Evolutionary conservation across 306 rosid genomes (phyloP).

Genomic region (Rosa persica): DNA sequence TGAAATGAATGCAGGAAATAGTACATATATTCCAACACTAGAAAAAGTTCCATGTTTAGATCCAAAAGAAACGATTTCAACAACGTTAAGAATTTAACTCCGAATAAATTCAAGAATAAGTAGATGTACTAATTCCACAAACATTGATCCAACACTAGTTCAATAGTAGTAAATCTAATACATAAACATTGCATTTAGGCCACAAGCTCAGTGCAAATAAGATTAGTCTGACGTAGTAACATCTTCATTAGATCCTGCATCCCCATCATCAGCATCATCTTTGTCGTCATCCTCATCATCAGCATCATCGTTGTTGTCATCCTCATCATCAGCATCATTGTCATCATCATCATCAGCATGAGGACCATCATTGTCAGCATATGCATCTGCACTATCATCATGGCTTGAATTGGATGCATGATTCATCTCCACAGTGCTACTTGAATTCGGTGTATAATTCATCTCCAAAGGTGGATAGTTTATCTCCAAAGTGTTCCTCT

Average conservation of each 20-base stretch:
- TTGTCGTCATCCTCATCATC: neutral
- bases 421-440: neutral
- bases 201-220: neutral
- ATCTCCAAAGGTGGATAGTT: conserved; percentile 7
- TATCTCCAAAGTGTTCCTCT: conserved; percentile 3
- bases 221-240: neutral
- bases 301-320: neutral
- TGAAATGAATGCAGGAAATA: neutral
- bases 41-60: neutral
- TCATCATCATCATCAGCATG: neutral
- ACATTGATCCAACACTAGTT: neutral
- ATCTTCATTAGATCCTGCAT: neutral
- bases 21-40: neutral
- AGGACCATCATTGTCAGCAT: neutral
- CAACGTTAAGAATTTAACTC: neutral
- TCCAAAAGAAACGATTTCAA: neutral
- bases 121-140: neutral
- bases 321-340: neutral
- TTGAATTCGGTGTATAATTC: neutral
- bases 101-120: neutral
- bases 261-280: neutral
- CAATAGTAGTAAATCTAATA: neutral
- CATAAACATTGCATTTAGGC: neutral
- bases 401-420: neutral
- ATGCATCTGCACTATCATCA: neutral